Conservation (phyloP, 805 yeast species). For the Candida tallmaniae region DNA sequence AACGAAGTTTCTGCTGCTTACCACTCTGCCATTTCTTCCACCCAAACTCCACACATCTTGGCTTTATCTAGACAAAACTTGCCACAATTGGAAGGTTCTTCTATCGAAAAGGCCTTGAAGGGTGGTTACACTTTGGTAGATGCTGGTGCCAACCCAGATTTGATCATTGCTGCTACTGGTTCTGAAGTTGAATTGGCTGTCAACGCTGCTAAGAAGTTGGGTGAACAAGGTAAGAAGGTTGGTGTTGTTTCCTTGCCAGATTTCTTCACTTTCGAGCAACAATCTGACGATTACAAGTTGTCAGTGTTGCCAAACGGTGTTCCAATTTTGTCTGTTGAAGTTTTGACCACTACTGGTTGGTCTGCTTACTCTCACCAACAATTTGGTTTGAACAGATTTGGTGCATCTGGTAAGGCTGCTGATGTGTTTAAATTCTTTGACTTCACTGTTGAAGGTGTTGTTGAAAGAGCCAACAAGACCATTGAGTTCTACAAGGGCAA, state of each 20-base stretch:
- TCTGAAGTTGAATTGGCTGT: constrained; percentile 86
- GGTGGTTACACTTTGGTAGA: constrained; percentile 83
- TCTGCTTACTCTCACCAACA: constrained; percentile 92
- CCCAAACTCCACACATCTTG: constrained; percentile 64
- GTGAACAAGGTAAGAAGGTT: constrained; percentile 63
- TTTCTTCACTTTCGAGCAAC: constrained; percentile 83
- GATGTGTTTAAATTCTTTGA: constrained; percentile 81
- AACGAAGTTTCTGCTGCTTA: constrained; percentile 85
- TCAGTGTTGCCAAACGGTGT: constrained; percentile 92
- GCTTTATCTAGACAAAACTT: constrained; percentile 83
- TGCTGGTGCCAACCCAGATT: constrained; percentile 51
- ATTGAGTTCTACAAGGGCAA: constrained; percentile 63
- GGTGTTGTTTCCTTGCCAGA: constrained; percentile 92
- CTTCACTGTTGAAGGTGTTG: constrained; percentile 91
- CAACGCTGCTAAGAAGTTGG: constrained; percentile 75
- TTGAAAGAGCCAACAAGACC: constrained; percentile 77
- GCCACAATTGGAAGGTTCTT: constrained; percentile 91
- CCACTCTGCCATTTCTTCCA: constrained; percentile 56
- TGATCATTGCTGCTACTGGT: constrained; percentile 86
- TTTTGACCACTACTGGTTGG: constrained; percentile 89
- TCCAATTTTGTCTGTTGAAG: constrained; percentile 93
- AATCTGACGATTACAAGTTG: constrained; percentile 73
- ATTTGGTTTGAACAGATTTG: constrained; percentile 92
- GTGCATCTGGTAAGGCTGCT: constrained; percentile 89
- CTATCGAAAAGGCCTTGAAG: constrained; percentile 84